These are phyloP conservation scores for Saksenaea oblongispora DNA, from an alignment of 371 early-diverging fungal genomes.

Conservation along the genomic window DNA sequence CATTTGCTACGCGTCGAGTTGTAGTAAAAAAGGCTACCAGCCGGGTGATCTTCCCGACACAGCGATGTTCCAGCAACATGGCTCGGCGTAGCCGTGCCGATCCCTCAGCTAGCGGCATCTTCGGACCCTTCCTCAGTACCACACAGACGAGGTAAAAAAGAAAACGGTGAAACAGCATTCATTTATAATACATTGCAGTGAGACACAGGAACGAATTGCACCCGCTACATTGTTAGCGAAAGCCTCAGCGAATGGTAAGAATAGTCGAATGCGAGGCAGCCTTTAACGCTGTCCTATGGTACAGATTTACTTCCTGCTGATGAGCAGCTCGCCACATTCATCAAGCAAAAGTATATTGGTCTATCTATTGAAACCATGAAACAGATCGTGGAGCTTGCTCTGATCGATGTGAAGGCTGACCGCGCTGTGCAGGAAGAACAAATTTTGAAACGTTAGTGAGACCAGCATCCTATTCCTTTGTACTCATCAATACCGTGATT, in stretches of 20 bases:
- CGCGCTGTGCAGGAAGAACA: background rate
- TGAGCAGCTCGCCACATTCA: background rate
- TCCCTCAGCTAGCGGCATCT: background rate
- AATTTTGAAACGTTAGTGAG: background rate
- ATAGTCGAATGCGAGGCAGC: background rate
- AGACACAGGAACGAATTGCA: background rate
- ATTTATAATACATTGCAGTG: background rate
- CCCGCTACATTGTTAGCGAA: background rate
- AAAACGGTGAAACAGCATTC: too few species aligned
- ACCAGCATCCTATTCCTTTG: background rate
- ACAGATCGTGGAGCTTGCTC: background rate
- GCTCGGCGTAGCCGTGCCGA: background rate
- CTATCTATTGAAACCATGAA: background rate
- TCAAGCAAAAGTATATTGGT: background rate
- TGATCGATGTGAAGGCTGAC: background rate
- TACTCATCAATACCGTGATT: background rate
- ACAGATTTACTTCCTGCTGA: background rate
- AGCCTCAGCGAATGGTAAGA: background rate
- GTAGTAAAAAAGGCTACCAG: background rate
- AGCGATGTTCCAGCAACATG: background rate
- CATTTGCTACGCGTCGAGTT: background rate
- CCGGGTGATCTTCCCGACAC: background rate
- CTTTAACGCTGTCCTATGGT: background rate
- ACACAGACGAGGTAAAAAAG: background rate
- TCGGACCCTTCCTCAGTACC: background rate